A percentile compares a stretch with the other conserved stretches of the same genome.
phyloP scores from a whole-genome alignment of 805 yeast genomes.

The Clavispora fructus region DNA sequence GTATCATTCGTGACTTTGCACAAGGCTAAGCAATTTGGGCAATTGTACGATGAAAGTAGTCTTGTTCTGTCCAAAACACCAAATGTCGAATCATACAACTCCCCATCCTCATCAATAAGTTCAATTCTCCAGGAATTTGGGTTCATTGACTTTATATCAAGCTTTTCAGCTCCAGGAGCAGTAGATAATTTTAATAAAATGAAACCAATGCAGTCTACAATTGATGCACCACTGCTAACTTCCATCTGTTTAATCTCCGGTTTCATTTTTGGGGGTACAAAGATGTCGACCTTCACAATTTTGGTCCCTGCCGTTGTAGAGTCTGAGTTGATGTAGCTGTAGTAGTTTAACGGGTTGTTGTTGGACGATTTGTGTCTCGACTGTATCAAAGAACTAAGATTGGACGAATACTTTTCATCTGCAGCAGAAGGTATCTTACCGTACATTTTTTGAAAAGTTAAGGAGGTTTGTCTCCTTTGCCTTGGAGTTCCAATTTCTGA shows the following conservation, averaged over 20 bases:
- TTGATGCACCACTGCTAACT: constrained; percentile 23
- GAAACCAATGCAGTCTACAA: constrained; percentile 39
- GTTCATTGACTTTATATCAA: constrained; percentile 29
- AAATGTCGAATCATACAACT: constrained; percentile 78
- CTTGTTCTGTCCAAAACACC: constrained; percentile 77
- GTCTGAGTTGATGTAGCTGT: constrained; percentile 31
- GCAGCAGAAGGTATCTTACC: constrained; percentile 5
- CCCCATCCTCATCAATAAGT: constrained; percentile 90
- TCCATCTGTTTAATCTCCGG: constrained; percentile 22
- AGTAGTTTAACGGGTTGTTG: constrained; percentile 41
- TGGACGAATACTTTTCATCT: constrained; percentile 4
- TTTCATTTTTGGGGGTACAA: constrained; percentile 27
- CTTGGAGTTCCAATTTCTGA: neutral
- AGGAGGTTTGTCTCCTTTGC: constrained; percentile 3
- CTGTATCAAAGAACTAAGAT: constrained; percentile 37
- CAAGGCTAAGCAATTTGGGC: constrained; percentile 72
- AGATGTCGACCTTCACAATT: constrained; percentile 20
- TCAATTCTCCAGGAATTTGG: constrained; percentile 74
- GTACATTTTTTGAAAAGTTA: constrained; percentile 10
- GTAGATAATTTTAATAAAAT: constrained; percentile 27
- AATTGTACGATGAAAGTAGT: constrained; percentile 63
- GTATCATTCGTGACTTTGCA: constrained; percentile 48
- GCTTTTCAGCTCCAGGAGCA: constrained; percentile 8
- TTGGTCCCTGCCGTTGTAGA: constrained; percentile 8
- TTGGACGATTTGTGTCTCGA: constrained; percentile 29